Base-by-base conservation (phyloP, 1,284 basidiomycete species). In the Cryptococcus maquisensis region DNA sequence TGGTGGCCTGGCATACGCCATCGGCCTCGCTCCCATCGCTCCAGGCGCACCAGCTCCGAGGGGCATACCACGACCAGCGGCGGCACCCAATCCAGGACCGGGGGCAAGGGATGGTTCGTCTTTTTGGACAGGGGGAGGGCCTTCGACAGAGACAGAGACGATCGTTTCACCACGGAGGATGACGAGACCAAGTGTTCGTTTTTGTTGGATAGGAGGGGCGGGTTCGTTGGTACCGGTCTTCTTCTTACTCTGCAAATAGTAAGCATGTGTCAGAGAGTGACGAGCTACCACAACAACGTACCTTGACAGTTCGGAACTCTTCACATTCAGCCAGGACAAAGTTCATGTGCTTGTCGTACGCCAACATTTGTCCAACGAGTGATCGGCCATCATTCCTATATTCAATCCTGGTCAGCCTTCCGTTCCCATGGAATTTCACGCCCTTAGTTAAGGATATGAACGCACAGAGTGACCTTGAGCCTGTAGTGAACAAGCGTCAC, bases 281-380 rank as follows among this genome's bases (percentile, higher is more conserved):
- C n/a, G 8, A 20, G 8, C 16, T 3, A n/a, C 24, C 37, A n/a
- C 2, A 26, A 13, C 24, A 45, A 28, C 15, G 21, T 43, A 76
- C 74, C 69, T 77, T 84, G 45, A 96, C 85, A 60, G 88, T 85
- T 68, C 93, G 80, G 73, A 96, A 96, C 77, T 96, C 95, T 78
- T 96, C 93, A 73, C 93, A 96, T 66, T 98, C 95, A 13, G 94
- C 92, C 52, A 99, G 80, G 49, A 99, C 96, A 65, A 99, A 83
- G 79, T 99, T 99, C 95, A 98, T 98, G 79, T 98, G 96, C 70
- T 90, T 87, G 81, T 99, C 96, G 74, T 98, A 99, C 49, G 96
- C 96, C 71, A 99, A 87, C 88, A 98, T 95, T 79, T 98, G 96
- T 46, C 96, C 96, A 43, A 90, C 91, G 66, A 98, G 81, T 55